Evolutionary conservation across 768 basidiomycete species (phyloP).

Genomic region (Boletus sp.): DNA sequence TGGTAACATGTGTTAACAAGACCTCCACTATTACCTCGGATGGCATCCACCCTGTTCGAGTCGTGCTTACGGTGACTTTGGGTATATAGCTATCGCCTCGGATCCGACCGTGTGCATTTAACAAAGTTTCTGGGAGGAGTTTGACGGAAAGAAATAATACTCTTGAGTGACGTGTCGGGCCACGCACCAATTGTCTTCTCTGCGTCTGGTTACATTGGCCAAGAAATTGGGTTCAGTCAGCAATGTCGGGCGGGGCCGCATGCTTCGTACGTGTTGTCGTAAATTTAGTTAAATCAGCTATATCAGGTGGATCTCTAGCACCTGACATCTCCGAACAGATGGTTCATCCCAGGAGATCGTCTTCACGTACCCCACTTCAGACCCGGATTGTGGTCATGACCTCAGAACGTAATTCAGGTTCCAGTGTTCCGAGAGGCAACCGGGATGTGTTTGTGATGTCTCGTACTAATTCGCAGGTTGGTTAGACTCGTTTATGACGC

Average conservation of each 20-base stretch:
- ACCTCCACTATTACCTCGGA: not conserved
- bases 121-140: not conserved
- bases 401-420: not conserved
- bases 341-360: not conserved
- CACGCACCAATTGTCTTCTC: not conserved
- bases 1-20: not conserved
- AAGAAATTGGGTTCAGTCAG: not conserved
- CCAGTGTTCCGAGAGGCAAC: not conserved
- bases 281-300: slow-evolving; percentile 5
- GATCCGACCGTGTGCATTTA: slow-evolving; percentile 34
- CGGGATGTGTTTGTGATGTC: not conserved
- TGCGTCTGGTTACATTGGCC: not conserved
- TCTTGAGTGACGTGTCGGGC: not conserved
- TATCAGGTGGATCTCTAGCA: not conserved
- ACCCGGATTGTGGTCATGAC: not conserved
- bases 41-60: not conserved
- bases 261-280: not conserved
- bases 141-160: slow-evolving; percentile 1
- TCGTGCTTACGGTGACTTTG: slow-evolving; percentile 6
- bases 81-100: slow-evolving; percentile 28
- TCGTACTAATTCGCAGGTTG: not conserved
- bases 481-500: not conserved
- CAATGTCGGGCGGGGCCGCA: not conserved
- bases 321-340: not conserved
- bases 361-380: not conserved